A percentile compares a stretch with the other conserved stretches of the same genome.
Evolutionary conservation across 495 filamentous ascomycete genomes (phyloP).

Genomic region (Penicillium pancosmium): DNA sequence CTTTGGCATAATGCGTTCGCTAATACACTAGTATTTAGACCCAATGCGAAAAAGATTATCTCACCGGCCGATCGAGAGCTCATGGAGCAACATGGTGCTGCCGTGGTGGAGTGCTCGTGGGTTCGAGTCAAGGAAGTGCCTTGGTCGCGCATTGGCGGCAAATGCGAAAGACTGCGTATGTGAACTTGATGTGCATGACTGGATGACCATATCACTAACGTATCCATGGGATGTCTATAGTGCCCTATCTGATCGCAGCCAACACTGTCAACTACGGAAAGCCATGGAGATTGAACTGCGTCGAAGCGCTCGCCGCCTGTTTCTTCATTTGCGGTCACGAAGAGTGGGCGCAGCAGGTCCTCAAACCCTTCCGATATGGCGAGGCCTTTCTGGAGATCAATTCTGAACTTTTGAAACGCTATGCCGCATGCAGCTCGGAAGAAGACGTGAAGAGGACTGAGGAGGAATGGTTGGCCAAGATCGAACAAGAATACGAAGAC

Average conservation of each 20-base stretch:
- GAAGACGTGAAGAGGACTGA: constrained; percentile 87
- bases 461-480: constrained; percentile 80
- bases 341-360: constrained; percentile 84
- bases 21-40: constrained; percentile 46
- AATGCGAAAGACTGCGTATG: constrained; percentile 79
- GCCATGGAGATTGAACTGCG: constrained; percentile 93
- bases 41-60: constrained; percentile 84
- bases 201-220: constrained; percentile 11
- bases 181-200: neutral
- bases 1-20: constrained; percentile 10
- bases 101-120: constrained; percentile 98
- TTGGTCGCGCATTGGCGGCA: constrained; percentile 89
- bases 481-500: constrained; percentile 87
- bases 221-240: constrained; percentile 18
- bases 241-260: constrained; percentile 94
- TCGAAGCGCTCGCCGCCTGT: constrained; percentile 88
- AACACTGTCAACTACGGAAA: constrained; percentile 97
- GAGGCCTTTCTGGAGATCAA: constrained; percentile 89
- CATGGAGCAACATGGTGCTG: constrained; percentile 85
- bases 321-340: constrained; percentile 89
- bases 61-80: constrained; percentile 80
- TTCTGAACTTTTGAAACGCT: constrained; percentile 74
- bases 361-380: constrained; percentile 87
- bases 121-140: constrained; percentile 89
- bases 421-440: constrained; percentile 80